Percentiles rank a stretch among this genome's conserved stretches.
phyloP scores from a whole-genome alignment of 2,329 filamentous ascomycete genomes.

The Graphiopsis chlorocephala region DNA sequence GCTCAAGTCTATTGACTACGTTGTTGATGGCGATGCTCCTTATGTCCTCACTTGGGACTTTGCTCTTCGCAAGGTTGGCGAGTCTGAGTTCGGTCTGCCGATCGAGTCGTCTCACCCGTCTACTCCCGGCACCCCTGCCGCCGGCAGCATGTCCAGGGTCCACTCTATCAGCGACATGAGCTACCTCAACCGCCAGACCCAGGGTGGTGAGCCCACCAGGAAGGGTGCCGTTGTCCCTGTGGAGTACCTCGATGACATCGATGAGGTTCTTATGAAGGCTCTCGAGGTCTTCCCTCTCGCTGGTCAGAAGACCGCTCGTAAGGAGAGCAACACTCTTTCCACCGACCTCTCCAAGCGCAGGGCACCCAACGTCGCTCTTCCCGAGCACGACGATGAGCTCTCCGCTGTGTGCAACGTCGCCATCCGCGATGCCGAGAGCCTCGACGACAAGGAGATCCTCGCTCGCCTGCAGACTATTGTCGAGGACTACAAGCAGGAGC shows the following conservation, averaged over 20 bases:
- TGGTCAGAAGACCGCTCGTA: conserved; percentile 41
- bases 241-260: conserved; percentile 88
- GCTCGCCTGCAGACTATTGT: conserved; percentile 72
- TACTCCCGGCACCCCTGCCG: conserved; percentile 57
- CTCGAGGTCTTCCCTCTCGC: conserved; percentile 73
- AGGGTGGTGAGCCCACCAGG: conserved; percentile 67
- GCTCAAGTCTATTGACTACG: conserved; percentile 84
- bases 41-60: conserved; percentile 95
- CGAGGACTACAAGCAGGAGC: conserved; percentile 76
- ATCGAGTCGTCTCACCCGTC: conserved; percentile 78
- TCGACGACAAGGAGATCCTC: conserved; percentile 78
- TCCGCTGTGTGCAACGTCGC: conserved; percentile 91
- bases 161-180: conserved; percentile 97
- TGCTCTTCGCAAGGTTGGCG: conserved; percentile 85
- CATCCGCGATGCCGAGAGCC: conserved; percentile 80
- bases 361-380: conserved; percentile 46
- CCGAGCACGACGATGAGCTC: conserved; percentile 69
- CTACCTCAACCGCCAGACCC: conserved; percentile 71
- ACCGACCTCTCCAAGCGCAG: conserved; percentile 74
- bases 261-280: conserved; percentile 80
- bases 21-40: conserved; percentile 70
- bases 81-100: conserved; percentile 83
- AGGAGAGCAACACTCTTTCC: conserved; percentile 55
- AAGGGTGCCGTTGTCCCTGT: conserved; percentile 95
- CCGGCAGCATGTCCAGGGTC: conserved; percentile 73